Percentiles rank a stretch among this genome's conserved stretches.
These are phyloP conservation scores for Trametes cingulata DNA, from an alignment of 768 basidiomycete genomes.

Conservation along the genomic window DNA sequence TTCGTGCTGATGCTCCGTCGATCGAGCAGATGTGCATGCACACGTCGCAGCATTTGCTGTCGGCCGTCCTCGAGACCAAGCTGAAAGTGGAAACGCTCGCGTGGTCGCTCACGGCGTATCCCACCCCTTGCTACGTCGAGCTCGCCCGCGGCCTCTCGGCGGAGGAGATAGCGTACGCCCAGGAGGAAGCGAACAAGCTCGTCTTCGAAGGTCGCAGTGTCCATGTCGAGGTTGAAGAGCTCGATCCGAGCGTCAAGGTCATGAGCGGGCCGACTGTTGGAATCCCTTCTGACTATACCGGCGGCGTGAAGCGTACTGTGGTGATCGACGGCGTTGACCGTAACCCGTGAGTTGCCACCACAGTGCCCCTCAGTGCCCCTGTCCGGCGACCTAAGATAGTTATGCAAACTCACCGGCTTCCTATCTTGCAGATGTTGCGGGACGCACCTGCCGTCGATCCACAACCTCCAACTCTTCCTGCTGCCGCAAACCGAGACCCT, in stretches of 20 bases:
- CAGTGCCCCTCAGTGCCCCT: neutral
- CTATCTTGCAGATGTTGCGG: constrained; percentile 67
- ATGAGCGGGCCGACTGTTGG: constrained; percentile 53
- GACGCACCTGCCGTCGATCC: constrained; percentile 79
- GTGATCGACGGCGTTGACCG: constrained; percentile 82
- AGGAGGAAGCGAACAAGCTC: constrained; percentile 62
- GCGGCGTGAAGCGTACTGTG: constrained; percentile 75
- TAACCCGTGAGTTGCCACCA: constrained; percentile 59
- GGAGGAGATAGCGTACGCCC: constrained; percentile 63
- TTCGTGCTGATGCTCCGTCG: neutral
- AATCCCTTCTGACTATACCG: constrained; percentile 73
- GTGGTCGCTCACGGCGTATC: constrained; percentile 75
- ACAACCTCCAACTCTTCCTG: constrained; percentile 72
- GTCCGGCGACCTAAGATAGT: neutral
- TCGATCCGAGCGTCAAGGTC: constrained; percentile 43
- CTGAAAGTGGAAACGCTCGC: constrained; percentile 71
- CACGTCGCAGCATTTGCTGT: constrained; percentile 81
- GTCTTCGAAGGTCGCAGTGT: constrained; percentile 71
- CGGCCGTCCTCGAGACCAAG: constrained; percentile 70
- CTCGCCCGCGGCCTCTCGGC: constrained; percentile 64
- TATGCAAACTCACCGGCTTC: no score
- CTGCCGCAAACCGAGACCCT: constrained; percentile 68
- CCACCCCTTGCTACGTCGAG: constrained; percentile 76
- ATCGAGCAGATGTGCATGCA: constrained; percentile 73
- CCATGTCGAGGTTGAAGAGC: constrained; percentile 73